A percentile compares a stretch with the other conserved stretches of the same genome.
Conservation (phyloP, 192 early-diverging fungal genomes). For the Podila epicladia region DNA sequence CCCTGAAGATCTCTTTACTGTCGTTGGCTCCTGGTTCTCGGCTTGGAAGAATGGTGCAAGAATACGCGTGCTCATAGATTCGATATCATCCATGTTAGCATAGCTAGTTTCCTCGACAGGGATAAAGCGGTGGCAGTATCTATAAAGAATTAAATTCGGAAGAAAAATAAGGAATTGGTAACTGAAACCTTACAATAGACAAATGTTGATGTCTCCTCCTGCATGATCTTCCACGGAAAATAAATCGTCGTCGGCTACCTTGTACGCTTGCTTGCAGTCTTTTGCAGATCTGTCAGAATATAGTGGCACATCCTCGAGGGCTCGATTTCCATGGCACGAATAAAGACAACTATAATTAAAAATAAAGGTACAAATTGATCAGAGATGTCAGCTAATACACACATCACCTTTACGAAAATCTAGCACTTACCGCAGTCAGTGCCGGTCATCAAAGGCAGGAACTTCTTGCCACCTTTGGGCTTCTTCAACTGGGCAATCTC, state of each 20-base stretch:
- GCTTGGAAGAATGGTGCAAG: conserved; percentile 57
- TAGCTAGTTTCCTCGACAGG: conserved; percentile 63
- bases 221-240: too few relatives aligned
- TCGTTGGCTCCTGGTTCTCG: conserved; percentile 34
- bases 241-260: conserved; percentile 22
- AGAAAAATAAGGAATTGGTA: background rate
- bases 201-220: too few relatives aligned
- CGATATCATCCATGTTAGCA: conserved; percentile 61
- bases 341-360: conserved; percentile 56
- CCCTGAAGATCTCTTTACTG: background rate
- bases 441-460: conserved; percentile 57
- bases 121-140: conserved; percentile 61
- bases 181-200: background rate
- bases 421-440: conserved; percentile 58
- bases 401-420: background rate
- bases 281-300: conserved; percentile 47
- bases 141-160: conserved; percentile 6
- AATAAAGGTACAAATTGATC: background rate
- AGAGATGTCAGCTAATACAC: background rate
- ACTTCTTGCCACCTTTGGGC: conserved; percentile 53
- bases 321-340: conserved; percentile 50
- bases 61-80: conserved; percentile 47
- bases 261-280: conserved; percentile 47
- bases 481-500: conserved; percentile 62
- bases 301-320: conserved; percentile 53